Base-by-base conservation (phyloP, 2,329 filamentous ascomycete genomes). In the Nemania sp. region DNA sequence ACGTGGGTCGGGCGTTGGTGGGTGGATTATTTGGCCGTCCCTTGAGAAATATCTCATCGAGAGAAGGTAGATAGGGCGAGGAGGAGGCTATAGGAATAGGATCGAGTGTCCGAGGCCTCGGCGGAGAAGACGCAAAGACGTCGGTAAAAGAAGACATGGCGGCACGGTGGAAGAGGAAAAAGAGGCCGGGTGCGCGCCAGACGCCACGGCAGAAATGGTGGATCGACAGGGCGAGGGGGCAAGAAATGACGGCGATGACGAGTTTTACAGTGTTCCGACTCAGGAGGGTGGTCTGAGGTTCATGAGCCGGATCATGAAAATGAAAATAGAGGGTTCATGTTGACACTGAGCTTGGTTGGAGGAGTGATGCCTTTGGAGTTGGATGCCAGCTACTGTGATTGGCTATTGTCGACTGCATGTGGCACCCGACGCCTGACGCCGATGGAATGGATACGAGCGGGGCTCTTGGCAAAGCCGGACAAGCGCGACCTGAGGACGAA, bases 1-100 rank as follows among this genome's bases (percentile, higher is more conserved):
- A 83, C 0, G 74, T 72, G 11, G 67, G 69, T 15, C 68, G 63
- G 2, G 73, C 75, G 66, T 76, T 68, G 15, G 72, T 63, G 1
- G 74, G 43, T 2, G 76, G 67, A 11, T 67, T 74, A 25, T 67
- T 75, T 11, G 68, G 64, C 37, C 62, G 70, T 54, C 77, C 79
- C 2, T 76, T 73, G 1, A 48, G 32, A 20, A 82, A 65, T 10
- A 87, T 70, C 2, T 85, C 78, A 39, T 76, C 75, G 0, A 86
- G 71, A 0, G 83, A 78, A 2, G 84, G 84, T 0, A 87, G 71
- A n/a, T 77, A 77, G n/a, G 83, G 83, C 4, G 83, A 85, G 0
- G 83, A 85, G 0, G 83, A 83, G 9, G 73, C 70, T 34, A 75
- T 59, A 32, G 72, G 58, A 32, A 73, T 66, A 17, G 73, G 66